Base-by-base conservation (phyloP, 1,284 basidiomycete species). In the Ceratobasidium sp. region DNA sequence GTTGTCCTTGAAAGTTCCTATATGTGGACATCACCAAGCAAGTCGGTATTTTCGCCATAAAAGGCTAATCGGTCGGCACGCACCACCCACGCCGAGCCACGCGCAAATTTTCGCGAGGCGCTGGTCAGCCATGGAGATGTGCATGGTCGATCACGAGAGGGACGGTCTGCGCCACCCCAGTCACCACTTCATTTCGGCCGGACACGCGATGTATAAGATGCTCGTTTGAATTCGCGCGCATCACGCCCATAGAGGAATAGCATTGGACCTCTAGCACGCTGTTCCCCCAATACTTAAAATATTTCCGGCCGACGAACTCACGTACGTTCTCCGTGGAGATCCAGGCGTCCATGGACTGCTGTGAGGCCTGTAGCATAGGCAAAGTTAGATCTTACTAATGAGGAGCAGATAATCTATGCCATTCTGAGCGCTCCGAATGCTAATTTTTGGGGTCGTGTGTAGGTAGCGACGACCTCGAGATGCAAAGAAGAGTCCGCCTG, bases 211-310 rank as follows among this genome's bases (percentile, higher is more conserved):
- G 2, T 20, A 43, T 20, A 10, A 15, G 42, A 43, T 22, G 6
- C 45, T 2, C 10, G 22, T 32, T 56, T 38, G 53, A 34, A 38
- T 25, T n/a, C n/a, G n/a, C n/a, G 7, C 57, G 25, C 42, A 10
- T 15, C 20, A 17, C 13, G 55, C 22, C 34, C 55, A 43, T 2
- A 54, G 31, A 20, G 53, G 53, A 20, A 54, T 54, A 54, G 53
- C 10, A n/a, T n/a, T n/a, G 47, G 20, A 22, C 20, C 20, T 25
- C 43, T 4, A 25, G 3, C 47, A 64, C 47, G 60, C 60, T 22
- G 45, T 15, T 32, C 6, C 60, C 60, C 60, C 60, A 64, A 64
- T 64, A 64, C 31, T 40, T 52, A 50, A 64, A 64, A 38, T 6
- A 17, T 7, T 15, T 42, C 45, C 58, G 60, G 60, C 60, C 60